Base-by-base conservation (phyloP, 2,329 filamentous ascomycete genomes). In the Annulohypoxylon truncatum region DNA sequence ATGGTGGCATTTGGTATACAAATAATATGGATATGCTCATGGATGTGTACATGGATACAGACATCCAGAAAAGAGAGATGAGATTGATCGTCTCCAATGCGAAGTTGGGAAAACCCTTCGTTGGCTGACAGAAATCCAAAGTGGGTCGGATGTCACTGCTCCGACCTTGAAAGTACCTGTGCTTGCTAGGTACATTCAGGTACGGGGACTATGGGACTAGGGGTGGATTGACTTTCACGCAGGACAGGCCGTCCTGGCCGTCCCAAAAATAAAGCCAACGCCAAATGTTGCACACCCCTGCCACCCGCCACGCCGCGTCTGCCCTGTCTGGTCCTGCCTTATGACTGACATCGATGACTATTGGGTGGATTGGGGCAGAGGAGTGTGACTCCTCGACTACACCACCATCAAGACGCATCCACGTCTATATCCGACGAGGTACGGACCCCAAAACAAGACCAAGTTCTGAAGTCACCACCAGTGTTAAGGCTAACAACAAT, bases 301-400 rank as follows among this genome's bases (percentile, higher is more conserved):
- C 68, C 68, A 66, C 66, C 72, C 73, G 68, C 63, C 74, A 72
- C 71, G 71, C 73, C 70, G 70, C 73, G 68, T 56, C 66, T 66
- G 63, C 59, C 63, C 54, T 60, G 55, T 62, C 53, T 20, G 38
- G 66, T 59, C 59, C 66, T 71, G 67, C 74, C 71, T 75, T 70
- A 75, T 75, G 73, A 75, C 73, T 72, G 67, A 47, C 66, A 66
- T 69, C 53, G 67, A 69, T 70, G 70, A 73, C 57, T 70, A 73
- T 70, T 72, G 71, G 72, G 71, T 68, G 68, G 24, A 48, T 48
- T 48, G 26, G 44, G 24, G 20, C 3, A 26, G 62, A 62, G 65
- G 51, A 69, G 70, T 75, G 74, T 76, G 74, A 76, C 74, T 76
- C 72, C 54, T 72, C 67, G 64, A 71, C 72, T 65, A 72, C 72